A percentile compares a stretch with the other conserved stretches of the same genome.
These are phyloP conservation scores for Pochonia chlamydosporia DNA, from an alignment of 2,329 filamentous ascomycete species.

Conservation along the genomic window DNA sequence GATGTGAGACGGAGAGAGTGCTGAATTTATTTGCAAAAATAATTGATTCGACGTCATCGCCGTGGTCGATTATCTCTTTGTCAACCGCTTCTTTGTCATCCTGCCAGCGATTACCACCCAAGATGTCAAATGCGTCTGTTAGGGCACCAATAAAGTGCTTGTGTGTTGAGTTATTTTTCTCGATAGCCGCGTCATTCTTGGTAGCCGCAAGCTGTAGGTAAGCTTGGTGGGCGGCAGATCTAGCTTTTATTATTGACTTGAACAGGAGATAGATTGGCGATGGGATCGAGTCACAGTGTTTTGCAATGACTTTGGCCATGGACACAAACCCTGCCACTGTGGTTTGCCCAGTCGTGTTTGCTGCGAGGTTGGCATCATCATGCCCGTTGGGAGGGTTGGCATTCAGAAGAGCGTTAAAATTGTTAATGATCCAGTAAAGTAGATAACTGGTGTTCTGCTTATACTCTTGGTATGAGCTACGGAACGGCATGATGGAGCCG, in stretches of 20 bases:
- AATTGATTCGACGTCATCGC: background rate
- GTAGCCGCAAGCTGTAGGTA: slow-evolving; percentile 27
- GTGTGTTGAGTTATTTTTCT: slow-evolving; percentile 33
- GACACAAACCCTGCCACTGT: slow-evolving; percentile 29
- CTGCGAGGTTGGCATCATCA: slow-evolving; percentile 6
- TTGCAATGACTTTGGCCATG: slow-evolving; percentile 33
- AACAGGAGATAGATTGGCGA: slow-evolving; percentile 29
- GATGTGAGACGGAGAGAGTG: no score
- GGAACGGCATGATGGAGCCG: slow-evolving; percentile 25
- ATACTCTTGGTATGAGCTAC: slow-evolving; percentile 30
- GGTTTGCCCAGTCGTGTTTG: slow-evolving; percentile 33
- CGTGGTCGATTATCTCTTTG: background rate
- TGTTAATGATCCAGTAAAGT: slow-evolving; percentile 33
- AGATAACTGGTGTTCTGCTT: slow-evolving; percentile 32
- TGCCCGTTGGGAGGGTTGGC: no score
- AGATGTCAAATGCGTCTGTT: slow-evolving; percentile 25
- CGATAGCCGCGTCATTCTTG: slow-evolving; percentile 27
- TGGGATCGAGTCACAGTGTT: slow-evolving; percentile 26
- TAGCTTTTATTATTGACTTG: slow-evolving; percentile 30
- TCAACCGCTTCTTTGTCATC: background rate
- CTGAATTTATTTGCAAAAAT: no score
- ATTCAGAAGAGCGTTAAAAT: slow-evolving; percentile 30
- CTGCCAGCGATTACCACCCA: slow-evolving; percentile 26
- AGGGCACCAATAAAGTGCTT: slow-evolving; percentile 38
- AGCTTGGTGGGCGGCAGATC: slow-evolving; percentile 18